Percentiles rank a stretch among this genome's conserved stretches.
Evolutionary conservation across 169 alveolate species (phyloP).

Genomic region (Plasmodium relictum): DNA sequence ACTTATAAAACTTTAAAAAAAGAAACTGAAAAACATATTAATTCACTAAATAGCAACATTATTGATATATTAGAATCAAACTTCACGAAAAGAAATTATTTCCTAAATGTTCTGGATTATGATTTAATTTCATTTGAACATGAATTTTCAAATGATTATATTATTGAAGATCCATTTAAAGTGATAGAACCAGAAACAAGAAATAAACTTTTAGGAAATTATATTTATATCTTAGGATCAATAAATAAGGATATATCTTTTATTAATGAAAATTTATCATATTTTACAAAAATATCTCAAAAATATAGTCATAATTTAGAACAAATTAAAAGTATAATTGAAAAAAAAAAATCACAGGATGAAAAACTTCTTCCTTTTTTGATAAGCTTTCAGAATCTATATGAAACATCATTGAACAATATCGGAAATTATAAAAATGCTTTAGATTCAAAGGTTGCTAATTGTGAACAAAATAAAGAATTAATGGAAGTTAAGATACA

Average conservation of each 20-base stretch:
- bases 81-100: slow-evolving; percentile 33
- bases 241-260: slow-evolving; percentile 20
- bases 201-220: slow-evolving; percentile 12
- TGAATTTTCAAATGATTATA: slow-evolving; percentile 1
- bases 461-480: background rate
- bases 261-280: slow-evolving; percentile 1
- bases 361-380: slow-evolving; percentile 24
- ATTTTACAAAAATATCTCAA: slow-evolving; percentile 5
- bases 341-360: background rate
- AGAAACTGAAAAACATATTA: slow-evolving; percentile 7
- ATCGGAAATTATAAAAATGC: too few species aligned
- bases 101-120: slow-evolving; percentile 3
- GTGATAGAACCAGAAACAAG: slow-evolving; percentile 28
- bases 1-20: slow-evolving; percentile 29
- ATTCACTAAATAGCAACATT: slow-evolving; percentile 5
- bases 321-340: background rate
- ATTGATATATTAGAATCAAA: slow-evolving; percentile 11
- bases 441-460: too few species aligned
- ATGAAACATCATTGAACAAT: background rate
- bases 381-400: background rate
- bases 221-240: slow-evolving; percentile 6
- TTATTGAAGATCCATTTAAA: slow-evolving; percentile 54
- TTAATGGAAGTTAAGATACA: background rate
- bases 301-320: slow-evolving; percentile 11
- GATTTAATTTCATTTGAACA: slow-evolving; percentile 35